phyloP scores from a whole-genome alignment of 2,329 filamentous ascomycete species.

The Exophiala bonariae region DNA sequence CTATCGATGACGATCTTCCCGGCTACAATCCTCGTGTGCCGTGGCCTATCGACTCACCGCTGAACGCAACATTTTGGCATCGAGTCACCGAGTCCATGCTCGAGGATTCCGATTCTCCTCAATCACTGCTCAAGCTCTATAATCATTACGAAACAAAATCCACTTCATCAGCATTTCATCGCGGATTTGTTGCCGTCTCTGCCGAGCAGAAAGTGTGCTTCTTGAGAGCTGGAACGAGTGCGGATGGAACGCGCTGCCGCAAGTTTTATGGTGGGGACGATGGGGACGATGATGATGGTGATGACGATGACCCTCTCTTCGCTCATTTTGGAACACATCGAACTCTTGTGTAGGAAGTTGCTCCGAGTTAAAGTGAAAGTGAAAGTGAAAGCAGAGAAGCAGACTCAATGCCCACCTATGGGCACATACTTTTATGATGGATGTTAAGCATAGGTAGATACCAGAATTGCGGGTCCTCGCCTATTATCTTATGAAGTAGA shows the following conservation, averaged over 20 bases:
- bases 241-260: conserved; percentile 19
- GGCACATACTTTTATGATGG: no score
- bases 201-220: conserved; percentile 32
- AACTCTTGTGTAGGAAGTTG: no score
- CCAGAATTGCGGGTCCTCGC: no score
- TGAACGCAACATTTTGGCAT: conserved; percentile 34
- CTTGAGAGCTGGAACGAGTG: conserved; percentile 29
- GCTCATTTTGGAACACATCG: conserved; percentile 2
- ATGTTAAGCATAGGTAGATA: no score
- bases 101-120: conserved; percentile 11
- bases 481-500: no score
- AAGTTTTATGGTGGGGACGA: conserved; percentile 5
- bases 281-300: conserved; percentile 1
- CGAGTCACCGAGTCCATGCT: conserved; percentile 31
- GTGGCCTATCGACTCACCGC: conserved; percentile 27
- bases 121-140: conserved; percentile 27
- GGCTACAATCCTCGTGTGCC: conserved; percentile 15
- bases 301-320: no score
- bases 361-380: no score
- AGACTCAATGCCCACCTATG: no score
- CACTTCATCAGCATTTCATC: conserved; percentile 22
- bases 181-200: conserved; percentile 20
- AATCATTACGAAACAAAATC: conserved; percentile 31
- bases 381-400: no score
- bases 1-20: neutral